Conservation (phyloP, 371 early-diverging fungal species). For the Lichtheimia hyalospora region DNA sequence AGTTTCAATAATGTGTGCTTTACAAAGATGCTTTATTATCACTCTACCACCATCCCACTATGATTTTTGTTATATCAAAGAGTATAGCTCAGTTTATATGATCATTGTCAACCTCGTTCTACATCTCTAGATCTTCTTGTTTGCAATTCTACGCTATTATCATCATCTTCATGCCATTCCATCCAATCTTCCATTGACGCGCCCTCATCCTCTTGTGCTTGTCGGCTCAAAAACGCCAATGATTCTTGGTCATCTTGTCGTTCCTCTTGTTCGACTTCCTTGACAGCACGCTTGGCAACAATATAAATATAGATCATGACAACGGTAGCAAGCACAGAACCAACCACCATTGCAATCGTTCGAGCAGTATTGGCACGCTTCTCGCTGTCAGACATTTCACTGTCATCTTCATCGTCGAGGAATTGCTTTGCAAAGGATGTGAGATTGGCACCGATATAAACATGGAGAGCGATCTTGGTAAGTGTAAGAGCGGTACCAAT, state of each 20-base stretch:
- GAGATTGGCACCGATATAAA: conserved; percentile 74
- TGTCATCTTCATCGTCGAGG: conserved; percentile 50
- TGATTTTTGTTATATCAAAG: too few relatives aligned
- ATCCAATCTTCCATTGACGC: conserved; percentile 19
- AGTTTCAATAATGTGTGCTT: too few relatives aligned
- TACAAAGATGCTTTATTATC: too few relatives aligned
- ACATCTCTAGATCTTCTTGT: neutral
- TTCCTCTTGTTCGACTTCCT: conserved; percentile 33
- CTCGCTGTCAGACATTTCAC: conserved; percentile 39
- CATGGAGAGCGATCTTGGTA: conserved; percentile 63
- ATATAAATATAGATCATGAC: conserved; percentile 63
- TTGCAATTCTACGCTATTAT: conserved; percentile 2
- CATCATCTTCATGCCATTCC: conserved; percentile 29
- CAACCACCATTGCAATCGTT: conserved; percentile 34
- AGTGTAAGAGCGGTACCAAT: conserved; percentile 68
- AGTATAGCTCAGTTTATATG: too few relatives aligned
- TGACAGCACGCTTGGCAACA: conserved; percentile 50
- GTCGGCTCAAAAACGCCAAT: conserved; percentile 21
- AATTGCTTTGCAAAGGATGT: conserved; percentile 56
- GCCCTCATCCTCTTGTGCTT: neutral
- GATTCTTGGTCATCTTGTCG: conserved; percentile 12
- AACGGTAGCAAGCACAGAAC: conserved; percentile 50
- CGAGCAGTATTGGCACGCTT: conserved; percentile 32
- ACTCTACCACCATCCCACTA: too few relatives aligned
- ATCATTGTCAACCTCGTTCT: neutral